Evolutionary conservation across 208 protist genomes (phyloP).

Genomic region (Acanthamoeba triangularis): DNA sequence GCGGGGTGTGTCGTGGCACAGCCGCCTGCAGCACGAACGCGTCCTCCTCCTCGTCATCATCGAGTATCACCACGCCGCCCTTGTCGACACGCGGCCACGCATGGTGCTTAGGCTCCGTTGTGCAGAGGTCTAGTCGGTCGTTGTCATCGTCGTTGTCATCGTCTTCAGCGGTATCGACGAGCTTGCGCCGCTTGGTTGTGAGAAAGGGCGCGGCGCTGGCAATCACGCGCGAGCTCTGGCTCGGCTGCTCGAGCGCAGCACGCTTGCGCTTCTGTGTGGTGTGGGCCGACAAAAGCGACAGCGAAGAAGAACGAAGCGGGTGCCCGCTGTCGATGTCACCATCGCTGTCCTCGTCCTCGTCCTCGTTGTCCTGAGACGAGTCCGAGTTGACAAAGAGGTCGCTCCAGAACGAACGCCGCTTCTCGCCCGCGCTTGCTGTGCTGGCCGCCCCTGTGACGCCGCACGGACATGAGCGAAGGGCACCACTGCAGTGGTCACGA

Average conservation of each 20-base stretch:
- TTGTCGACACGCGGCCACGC: neutral
- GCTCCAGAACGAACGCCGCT: constrained; percentile 50
- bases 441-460: neutral
- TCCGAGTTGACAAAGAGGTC: constrained; percentile 50
- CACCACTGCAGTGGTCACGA: too few relatives aligned
- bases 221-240: neutral
- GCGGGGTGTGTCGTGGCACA: neutral
- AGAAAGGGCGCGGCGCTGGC: neutral
- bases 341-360: neutral
- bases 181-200: neutral
- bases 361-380: neutral
- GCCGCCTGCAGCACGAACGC: neutral
- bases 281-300: neutral
- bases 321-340: neutral
- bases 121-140: neutral
- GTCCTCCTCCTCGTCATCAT: constrained; percentile 21
- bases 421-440: neutral
- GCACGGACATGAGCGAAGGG: neutral
- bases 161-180: neutral
- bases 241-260: neutral
- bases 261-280: neutral
- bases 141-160: neutral
- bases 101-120: neutral
- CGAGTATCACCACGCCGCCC: constrained; percentile 6
- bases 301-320: constrained; percentile 63